Percentiles rank a stretch among this genome's conserved stretches.
Conservation (phyloP, 352 stramenopile species). For the Halophytophthora polymorphica region DNA sequence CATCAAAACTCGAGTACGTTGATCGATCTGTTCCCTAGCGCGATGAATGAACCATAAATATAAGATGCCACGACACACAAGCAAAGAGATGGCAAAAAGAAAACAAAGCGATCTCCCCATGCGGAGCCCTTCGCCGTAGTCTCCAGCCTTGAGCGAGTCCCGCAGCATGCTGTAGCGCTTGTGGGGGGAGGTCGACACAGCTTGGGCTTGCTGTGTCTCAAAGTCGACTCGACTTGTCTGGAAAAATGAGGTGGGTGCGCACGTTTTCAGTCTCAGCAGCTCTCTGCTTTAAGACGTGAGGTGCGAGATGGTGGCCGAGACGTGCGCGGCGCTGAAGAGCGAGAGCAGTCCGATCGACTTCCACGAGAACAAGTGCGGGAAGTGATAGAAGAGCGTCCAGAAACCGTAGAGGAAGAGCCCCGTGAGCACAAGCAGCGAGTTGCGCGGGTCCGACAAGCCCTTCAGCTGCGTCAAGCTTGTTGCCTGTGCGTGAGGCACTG, state of each 20-base stretch:
- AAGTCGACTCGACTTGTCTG: neutral
- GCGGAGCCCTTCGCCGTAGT: no score
- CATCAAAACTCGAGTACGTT: constrained; percentile 28
- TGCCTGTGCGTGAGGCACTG: constrained; percentile 38
- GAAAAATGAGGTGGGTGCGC: neutral
- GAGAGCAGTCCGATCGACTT: constrained; percentile 68
- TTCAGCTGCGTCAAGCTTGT: constrained; percentile 45
- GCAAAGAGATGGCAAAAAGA: constrained; percentile 7
- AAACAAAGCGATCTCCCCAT: constrained; percentile 19
- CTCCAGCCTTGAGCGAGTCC: no score
- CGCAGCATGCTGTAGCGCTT: no score
- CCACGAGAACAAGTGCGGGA: constrained; percentile 75
- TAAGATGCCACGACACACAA: constrained; percentile 17
- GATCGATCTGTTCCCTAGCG: no score
- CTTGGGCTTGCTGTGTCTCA: constrained; percentile 1
- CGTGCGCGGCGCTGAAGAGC: constrained; percentile 56
- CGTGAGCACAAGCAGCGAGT: constrained; percentile 58
- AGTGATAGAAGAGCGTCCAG: constrained; percentile 81
- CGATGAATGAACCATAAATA: constrained; percentile 26
- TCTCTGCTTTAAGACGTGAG: constrained; percentile 30
- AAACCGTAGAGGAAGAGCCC: constrained; percentile 66
- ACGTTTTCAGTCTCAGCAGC: neutral
- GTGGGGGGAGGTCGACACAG: no score
- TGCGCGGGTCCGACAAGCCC: constrained; percentile 47
- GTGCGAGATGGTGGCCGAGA: constrained; percentile 52